Conservation (phyloP, 1,139 yeast species). For the Candida sp. region DNA sequence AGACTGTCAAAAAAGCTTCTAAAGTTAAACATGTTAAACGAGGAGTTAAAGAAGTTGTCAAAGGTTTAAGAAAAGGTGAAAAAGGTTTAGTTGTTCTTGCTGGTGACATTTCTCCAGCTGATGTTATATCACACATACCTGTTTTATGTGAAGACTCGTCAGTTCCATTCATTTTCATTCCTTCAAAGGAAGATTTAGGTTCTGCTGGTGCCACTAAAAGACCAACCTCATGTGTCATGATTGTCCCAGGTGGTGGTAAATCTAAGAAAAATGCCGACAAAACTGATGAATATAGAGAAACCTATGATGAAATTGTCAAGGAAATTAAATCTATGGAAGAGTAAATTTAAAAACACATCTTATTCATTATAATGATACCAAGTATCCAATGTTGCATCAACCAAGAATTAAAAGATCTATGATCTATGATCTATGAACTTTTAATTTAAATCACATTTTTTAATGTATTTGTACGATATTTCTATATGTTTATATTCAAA, state of each 20-base stretch:
- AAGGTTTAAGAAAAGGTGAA: slow-evolving; percentile 96
- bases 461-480: slow-evolving; percentile 1
- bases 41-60: slow-evolving; percentile 98
- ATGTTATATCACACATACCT: slow-evolving; percentile 96
- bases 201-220: slow-evolving; percentile 99
- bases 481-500: slow-evolving; percentile 1
- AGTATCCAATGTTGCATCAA: not conserved
- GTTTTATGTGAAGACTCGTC: slow-evolving; percentile 92
- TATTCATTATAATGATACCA: not conserved
- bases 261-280: slow-evolving; percentile 76
- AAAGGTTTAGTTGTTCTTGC: slow-evolving; percentile 96
- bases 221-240: slow-evolving; percentile 97
- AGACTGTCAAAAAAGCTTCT: slow-evolving; percentile 95
- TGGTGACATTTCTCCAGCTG: slow-evolving; percentile 97
- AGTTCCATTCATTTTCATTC: slow-evolving; percentile 90
- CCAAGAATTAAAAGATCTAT: not conserved
- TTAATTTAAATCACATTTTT: not conserved
- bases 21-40: slow-evolving; percentile 98
- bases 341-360: not conserved
- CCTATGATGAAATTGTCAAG: slow-evolving; percentile 91
- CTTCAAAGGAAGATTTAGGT: slow-evolving; percentile 97
- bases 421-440: too few species aligned
- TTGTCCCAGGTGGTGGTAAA: slow-evolving; percentile 95
- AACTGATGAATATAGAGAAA: slow-evolving; percentile 87
- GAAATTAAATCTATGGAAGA: slow-evolving; percentile 56